Evolutionary conservation across 305 asterid genomes (phyloP).

Genomic region (Andrographis paniculata): DNA sequence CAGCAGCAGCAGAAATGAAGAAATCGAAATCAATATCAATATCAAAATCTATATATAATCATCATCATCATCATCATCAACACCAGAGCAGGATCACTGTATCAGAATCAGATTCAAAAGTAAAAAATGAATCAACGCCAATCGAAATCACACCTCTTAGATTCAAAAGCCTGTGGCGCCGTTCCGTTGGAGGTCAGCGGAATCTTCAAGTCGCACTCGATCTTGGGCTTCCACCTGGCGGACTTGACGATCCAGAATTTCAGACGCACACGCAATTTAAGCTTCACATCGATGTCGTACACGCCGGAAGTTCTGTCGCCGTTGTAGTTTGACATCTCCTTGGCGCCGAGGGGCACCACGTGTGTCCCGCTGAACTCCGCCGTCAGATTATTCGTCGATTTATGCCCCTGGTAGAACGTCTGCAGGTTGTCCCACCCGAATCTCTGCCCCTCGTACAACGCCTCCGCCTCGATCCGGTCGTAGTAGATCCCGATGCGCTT

Average conservation of each 20-base stretch:
- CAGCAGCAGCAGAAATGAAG: too few species aligned
- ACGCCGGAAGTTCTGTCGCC: slow-evolving; percentile 21
- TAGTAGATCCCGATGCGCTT: slow-evolving; percentile 25
- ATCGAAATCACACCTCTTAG: slow-evolving; percentile 41
- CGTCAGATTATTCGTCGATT: not conserved
- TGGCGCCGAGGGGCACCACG: slow-evolving; percentile 22
- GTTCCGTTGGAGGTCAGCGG: slow-evolving; percentile 41
- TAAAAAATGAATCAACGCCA: too few species aligned
- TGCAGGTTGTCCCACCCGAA: slow-evolving; percentile 4
- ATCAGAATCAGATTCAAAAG: too few species aligned
- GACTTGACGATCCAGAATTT: slow-evolving; percentile 39
- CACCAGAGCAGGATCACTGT: too few species aligned
- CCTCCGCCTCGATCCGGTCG: slow-evolving; percentile 20
- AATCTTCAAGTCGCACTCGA: slow-evolving; percentile 41
- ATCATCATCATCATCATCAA: too few species aligned
- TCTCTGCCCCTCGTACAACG: slow-evolving; percentile 10
- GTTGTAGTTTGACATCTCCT: slow-evolving; percentile 27
- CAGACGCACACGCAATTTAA: slow-evolving; percentile 31
- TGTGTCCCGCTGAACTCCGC: slow-evolving; percentile 38
- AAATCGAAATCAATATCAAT: too few species aligned
- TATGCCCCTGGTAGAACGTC: slow-evolving; percentile 17
- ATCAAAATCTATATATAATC: too few species aligned
- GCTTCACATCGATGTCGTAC: slow-evolving; percentile 40
- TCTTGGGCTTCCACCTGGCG: slow-evolving; percentile 37
- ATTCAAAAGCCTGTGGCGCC: slow-evolving; percentile 19